A percentile compares a stretch with the other conserved stretches of the same genome.
Conservation (phyloP, 176 grass and related monocot genomes). For the Alopecurus myosuroides region DNA sequence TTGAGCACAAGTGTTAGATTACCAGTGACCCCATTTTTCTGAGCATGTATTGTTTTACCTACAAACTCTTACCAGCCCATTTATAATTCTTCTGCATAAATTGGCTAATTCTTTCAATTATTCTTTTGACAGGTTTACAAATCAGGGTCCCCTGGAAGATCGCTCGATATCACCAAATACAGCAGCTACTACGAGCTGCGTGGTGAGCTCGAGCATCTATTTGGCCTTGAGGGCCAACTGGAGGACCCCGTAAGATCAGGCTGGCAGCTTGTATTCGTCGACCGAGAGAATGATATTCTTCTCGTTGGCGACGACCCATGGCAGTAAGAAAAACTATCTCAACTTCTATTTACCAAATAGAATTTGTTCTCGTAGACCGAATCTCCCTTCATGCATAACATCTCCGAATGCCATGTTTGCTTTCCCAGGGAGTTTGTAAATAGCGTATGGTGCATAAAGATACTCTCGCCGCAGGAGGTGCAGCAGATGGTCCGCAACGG, state of each 20-base stretch:
- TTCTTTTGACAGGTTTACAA: slow-evolving; percentile 63
- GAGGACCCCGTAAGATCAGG: slow-evolving; percentile 98
- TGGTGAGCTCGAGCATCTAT: slow-evolving; percentile 79
- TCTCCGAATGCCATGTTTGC: slow-evolving; percentile 2
- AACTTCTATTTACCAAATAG: neutral
- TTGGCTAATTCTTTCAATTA: neutral
- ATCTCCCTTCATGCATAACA: slow-evolving; percentile 6
- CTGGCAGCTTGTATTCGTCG: slow-evolving; percentile 99
- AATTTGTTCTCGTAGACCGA: neutral
- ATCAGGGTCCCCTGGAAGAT: slow-evolving; percentile 91
- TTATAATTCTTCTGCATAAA: neutral
- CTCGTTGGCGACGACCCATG: slow-evolving; percentile 93
- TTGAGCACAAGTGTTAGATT: neutral
- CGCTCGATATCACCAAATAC: slow-evolving; percentile 85
- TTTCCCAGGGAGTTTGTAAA: slow-evolving; percentile 80
- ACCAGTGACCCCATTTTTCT: neutral
- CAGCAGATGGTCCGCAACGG: slow-evolving; percentile 66
- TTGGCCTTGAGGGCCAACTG: slow-evolving; percentile 94
- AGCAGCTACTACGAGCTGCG: slow-evolving; percentile 79
- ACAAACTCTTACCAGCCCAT: neutral
- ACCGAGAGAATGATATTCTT: slow-evolving; percentile 94
- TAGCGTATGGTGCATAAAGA: slow-evolving; percentile 88
- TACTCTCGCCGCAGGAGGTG: slow-evolving; percentile 78
- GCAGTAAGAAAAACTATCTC: slow-evolving; percentile 49
- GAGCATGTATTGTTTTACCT: neutral